Base-by-base conservation (phyloP, 2,329 filamentous ascomycete species). In the Aspergillus eucalypticola region DNA sequence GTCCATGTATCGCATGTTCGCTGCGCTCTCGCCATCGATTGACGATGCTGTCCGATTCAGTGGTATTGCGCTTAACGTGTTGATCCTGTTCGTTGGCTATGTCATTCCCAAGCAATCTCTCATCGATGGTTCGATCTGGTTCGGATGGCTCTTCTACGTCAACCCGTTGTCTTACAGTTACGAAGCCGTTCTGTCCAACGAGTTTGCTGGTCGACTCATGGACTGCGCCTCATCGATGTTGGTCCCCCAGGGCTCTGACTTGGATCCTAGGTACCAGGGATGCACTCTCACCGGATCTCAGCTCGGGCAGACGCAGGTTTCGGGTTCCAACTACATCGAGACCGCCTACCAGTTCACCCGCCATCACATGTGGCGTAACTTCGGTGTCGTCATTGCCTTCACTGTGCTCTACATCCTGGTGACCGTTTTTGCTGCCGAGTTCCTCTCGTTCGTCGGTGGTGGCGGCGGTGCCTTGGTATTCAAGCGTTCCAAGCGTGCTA, bases 311-410 rank as follows among this genome's bases (percentile, higher is more conserved):
- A 76, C 77, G 1, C 76, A 71, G 3, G 82, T 90, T 11, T 67
- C 79, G 32, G 87, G 87, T 35, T 71, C 78, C 2, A 75, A 76
- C 21, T 90, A 89, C 66, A 70, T 89, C 2, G 66, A 76, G 8
- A 78, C 79, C 0, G 81, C 81, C 7, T 89, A 84, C 72, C 77
- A 82, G 48, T 88, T 88, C 67, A 81, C 81, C 0, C 78, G 85
- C 17, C 76, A 75, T 25, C 81, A 89, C 67, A 73, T 89, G 0
- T 89, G 87, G 81, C 86, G 90, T 3, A 92, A 94, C 71, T 92
- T 90, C 68, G 90, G 89, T 32, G 87, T 93, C 3, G 76, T 95
- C 1, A 86, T 93, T 66, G 90, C 88, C 0, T 95, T 91, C 65
- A 84, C 86, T 1, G 80, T 91, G 1, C 82, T 92, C 5, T 96